Percentiles rank a stretch among this genome's conserved stretches.
Evolutionary conservation across 2,329 filamentous ascomycete genomes (phyloP).

Genomic region (Alternaria novae-zelandiae): DNA sequence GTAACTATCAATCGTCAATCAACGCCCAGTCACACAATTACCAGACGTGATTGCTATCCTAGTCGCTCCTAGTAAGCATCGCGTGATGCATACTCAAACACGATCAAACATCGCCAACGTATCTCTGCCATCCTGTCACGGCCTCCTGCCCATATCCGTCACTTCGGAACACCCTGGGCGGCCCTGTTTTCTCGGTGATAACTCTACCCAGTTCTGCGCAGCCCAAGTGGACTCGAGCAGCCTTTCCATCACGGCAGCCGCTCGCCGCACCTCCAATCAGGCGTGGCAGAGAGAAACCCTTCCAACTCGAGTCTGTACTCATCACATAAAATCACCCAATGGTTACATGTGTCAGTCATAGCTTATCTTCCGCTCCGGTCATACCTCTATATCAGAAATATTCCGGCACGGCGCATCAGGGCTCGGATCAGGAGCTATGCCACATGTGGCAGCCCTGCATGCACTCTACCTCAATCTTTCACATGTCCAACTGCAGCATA

Average conservation of each 20-base stretch:
- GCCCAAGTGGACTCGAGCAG: not conserved
- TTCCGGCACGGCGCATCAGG: not conserved
- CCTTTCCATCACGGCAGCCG: not conserved
- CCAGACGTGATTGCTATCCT: not conserved
- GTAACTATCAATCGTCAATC: not conserved
- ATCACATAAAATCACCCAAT: not conserved
- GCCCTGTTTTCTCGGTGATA: not conserved
- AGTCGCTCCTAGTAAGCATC: not conserved
- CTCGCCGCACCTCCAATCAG: not conserved
- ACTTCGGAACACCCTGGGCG: not conserved
- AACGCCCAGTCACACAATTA: not conserved
- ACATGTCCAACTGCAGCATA: not conserved
- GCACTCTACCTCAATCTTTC: not conserved
- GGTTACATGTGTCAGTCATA: conserved; percentile 2
- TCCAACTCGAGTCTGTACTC: not conserved
- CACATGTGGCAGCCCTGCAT: not conserved
- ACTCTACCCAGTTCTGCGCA: not conserved
- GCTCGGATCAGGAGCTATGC: not conserved
- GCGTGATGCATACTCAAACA: not conserved
- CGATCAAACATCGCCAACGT: not conserved
- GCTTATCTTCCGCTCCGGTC: conserved; percentile 14
- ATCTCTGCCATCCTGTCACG: not conserved
- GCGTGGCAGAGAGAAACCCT: not conserved
- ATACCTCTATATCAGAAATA: conserved; percentile 7
- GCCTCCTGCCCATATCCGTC: not conserved